Evolutionary conservation across 257 asterid species (phyloP).

Genomic region (Coffea eugenioides): DNA sequence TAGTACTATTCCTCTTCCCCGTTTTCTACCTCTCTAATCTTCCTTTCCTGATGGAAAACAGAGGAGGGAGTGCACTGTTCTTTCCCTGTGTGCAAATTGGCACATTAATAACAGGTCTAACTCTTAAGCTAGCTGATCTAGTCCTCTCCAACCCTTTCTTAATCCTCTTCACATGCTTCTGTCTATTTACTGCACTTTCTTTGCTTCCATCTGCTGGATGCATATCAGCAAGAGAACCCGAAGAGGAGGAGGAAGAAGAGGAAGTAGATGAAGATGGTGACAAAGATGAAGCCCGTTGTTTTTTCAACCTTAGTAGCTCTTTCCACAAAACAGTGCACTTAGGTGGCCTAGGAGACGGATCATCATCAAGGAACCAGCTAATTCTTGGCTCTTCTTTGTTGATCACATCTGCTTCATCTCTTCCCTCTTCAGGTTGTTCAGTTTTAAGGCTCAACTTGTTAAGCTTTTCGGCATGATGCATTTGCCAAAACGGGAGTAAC

Average conservation of each 20-base stretch:
- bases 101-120: constrained; percentile 72
- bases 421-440: constrained; percentile 19
- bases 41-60: constrained; percentile 56
- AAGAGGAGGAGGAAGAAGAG: constrained; percentile 44
- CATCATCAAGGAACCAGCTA: constrained; percentile 79
- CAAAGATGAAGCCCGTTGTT: constrained; percentile 48
- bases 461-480: constrained; percentile 55
- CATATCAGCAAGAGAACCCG: constrained; percentile 28
- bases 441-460: constrained; percentile 40
- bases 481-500: constrained; percentile 65
- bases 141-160: constrained; percentile 73
- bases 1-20: neutral
- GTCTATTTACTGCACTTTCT: constrained; percentile 29
- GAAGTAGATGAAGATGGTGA: constrained; percentile 53
- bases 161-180: constrained; percentile 44
- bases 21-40: constrained; percentile 37
- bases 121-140: constrained; percentile 46
- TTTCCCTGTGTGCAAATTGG: constrained; percentile 66
- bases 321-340: constrained; percentile 88
- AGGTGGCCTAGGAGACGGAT: constrained; percentile 94
- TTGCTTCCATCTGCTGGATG: constrained; percentile 29
- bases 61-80: constrained; percentile 51
- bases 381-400: constrained; percentile 42
- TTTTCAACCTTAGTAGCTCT: constrained; percentile 67
- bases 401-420: neutral